Conservation (phyloP, 179 eudicot genomes). For the Heliamphora pulchella region DNA sequence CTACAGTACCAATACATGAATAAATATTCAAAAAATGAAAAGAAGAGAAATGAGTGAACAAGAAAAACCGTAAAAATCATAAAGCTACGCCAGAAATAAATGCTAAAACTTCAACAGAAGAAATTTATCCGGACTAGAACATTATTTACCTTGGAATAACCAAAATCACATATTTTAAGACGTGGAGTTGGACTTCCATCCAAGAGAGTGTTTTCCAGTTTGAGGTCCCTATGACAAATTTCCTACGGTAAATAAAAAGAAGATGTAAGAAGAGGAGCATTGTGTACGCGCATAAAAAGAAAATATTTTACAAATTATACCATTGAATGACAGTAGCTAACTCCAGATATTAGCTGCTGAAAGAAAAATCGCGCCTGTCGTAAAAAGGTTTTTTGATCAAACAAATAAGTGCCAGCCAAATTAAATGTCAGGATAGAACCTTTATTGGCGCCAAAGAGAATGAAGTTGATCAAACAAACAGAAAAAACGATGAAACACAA, state of each 20-base stretch:
- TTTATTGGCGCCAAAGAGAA: background rate
- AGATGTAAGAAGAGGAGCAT: background rate
- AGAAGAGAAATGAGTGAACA: constrained; percentile 12
- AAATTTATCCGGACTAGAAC: constrained; percentile 12
- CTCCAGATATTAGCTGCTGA: constrained; percentile 79
- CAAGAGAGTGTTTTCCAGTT: constrained; percentile 74
- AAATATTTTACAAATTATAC: constrained; percentile 21
- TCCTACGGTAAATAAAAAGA: constrained; percentile 37
- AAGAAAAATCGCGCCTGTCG: constrained; percentile 64
- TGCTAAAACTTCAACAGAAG: background rate
- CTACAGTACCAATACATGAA: constrained; percentile 24
- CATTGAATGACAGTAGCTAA: constrained; percentile 74
- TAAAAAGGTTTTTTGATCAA: background rate
- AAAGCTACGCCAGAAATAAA: background rate
- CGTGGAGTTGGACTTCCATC: constrained; percentile 77
- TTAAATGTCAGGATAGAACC: background rate
- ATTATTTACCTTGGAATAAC: constrained; percentile 65
- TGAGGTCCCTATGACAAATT: constrained; percentile 79
- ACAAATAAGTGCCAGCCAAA: background rate
- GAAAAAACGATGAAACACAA: background rate
- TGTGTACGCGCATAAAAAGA: background rate
- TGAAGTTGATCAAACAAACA: background rate
- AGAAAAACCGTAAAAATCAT: constrained; percentile 6
- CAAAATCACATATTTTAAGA: constrained; percentile 79
- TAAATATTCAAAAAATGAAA: background rate